Conservation (phyloP, 2,329 filamentous ascomycete genomes). For the Fusarium newnesense region DNA sequence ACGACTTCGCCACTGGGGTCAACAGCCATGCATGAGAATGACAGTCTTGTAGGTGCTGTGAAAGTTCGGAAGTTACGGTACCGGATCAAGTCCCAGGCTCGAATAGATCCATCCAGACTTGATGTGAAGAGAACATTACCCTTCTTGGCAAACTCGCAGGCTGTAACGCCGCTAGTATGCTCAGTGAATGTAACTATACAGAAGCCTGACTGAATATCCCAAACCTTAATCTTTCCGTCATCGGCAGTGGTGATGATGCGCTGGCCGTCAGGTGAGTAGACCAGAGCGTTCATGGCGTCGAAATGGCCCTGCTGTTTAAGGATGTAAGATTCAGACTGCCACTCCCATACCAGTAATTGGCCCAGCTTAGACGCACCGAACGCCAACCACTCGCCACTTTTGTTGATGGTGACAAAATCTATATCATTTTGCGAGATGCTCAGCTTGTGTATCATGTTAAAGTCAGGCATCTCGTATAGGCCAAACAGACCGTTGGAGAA, state of each 20-base stretch:
- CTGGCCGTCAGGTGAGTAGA: slow-evolving; percentile 93
- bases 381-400: slow-evolving; percentile 94
- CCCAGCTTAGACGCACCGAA: slow-evolving; percentile 96
- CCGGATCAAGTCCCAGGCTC: slow-evolving; percentile 95
- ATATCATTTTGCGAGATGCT: slow-evolving; percentile 98
- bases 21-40: slow-evolving; percentile 94
- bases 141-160: slow-evolving; percentile 93
- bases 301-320: slow-evolving; percentile 98
- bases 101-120: slow-evolving; percentile 90
- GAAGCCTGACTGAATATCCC: slow-evolving; percentile 96
- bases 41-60: slow-evolving; percentile 88
- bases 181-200: slow-evolving; percentile 99
- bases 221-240: slow-evolving; percentile 98
- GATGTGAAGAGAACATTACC: slow-evolving; percentile 97
- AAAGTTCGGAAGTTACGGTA: slow-evolving; percentile 99
- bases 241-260: slow-evolving; percentile 93
- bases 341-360: slow-evolving; percentile 98
- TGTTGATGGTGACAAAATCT: slow-evolving; percentile 93
- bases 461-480: slow-evolving; percentile 94
- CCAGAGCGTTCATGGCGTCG: slow-evolving; percentile 92
- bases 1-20: slow-evolving; percentile 97
- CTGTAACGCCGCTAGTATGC: slow-evolving; percentile 92
- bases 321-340: slow-evolving; percentile 99
- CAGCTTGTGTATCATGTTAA: slow-evolving; percentile 90
- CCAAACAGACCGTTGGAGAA: slow-evolving; percentile 96